phyloP scores from a whole-genome alignment of 768 basidiomycete species.

The Boletus insuetus region DNA sequence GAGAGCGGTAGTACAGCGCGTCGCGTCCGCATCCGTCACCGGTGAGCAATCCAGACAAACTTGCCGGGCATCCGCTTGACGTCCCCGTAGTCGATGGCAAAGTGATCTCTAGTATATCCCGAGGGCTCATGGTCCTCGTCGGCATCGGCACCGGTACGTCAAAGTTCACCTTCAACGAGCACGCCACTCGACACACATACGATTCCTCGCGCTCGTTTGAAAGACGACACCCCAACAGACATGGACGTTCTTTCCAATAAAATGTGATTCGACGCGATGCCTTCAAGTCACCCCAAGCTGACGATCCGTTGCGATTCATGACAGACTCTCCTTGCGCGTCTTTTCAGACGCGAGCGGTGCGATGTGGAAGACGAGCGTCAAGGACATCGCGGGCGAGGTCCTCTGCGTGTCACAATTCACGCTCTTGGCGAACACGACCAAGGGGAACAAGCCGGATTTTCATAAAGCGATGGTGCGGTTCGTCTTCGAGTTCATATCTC shows the following conservation, averaged over 20 bases:
- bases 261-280: conserved; percentile 49
- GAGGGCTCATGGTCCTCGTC: conserved; percentile 86
- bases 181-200: conserved; percentile 3
- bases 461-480: conserved; percentile 83
- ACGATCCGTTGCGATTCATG: neutral
- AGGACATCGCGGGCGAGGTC: conserved; percentile 86
- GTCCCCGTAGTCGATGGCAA: conserved; percentile 68
- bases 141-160: conserved; percentile 76
- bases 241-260: conserved; percentile 73
- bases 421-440: conserved; percentile 79
- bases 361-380: conserved; percentile 88
- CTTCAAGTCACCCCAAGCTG: neutral
- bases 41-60: conserved; percentile 42
- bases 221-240: conserved; percentile 82
- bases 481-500: neutral
- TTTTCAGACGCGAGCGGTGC: conserved; percentile 62
- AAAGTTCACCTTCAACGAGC: neutral
- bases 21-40: conserved; percentile 79
- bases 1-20: conserved; percentile 86
- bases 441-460: conserved; percentile 91
- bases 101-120: conserved; percentile 76
- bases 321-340: conserved; percentile 67
- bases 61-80: neutral
- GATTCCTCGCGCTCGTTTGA: neutral
- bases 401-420: conserved; percentile 97